These are phyloP conservation scores for Macadamia integrifolia DNA, from an alignment of 164 flowering plant genomes.

Conservation along the genomic window DNA sequence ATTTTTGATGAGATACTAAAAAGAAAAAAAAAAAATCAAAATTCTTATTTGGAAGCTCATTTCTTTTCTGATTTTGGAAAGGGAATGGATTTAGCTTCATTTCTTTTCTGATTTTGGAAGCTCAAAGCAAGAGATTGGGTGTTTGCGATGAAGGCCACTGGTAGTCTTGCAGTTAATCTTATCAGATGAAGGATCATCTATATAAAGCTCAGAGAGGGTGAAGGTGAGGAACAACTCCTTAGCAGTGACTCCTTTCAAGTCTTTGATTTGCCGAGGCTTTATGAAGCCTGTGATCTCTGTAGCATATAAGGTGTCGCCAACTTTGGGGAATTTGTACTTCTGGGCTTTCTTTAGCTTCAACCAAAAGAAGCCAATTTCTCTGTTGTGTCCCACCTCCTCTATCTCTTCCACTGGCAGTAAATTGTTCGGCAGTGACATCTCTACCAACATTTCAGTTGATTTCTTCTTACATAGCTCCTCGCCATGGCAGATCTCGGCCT, in stretches of 20 bases:
- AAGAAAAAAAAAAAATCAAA: too few relatives aligned
- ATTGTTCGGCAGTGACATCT: slow-evolving; percentile 41
- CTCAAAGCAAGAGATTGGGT: slow-evolving; percentile 57
- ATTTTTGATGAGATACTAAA: too few relatives aligned
- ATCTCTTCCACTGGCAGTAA: slow-evolving; percentile 47
- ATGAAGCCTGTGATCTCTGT: slow-evolving; percentile 55
- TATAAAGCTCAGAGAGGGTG: slow-evolving; percentile 37
- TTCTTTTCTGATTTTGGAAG: neutral
- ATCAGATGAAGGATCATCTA: slow-evolving; percentile 17
- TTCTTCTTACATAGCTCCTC: slow-evolving; percentile 39
- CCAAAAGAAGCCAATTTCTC: slow-evolving; percentile 38
- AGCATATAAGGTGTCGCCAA: slow-evolving; percentile 42
- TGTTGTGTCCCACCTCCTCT: slow-evolving; percentile 42
- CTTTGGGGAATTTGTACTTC: slow-evolving; percentile 31
- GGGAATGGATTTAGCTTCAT: too few relatives aligned
- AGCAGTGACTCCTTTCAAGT: slow-evolving; percentile 56
- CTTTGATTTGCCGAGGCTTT: slow-evolving; percentile 41
- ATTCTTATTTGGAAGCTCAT: too few relatives aligned
- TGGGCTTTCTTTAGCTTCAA: too few relatives aligned
- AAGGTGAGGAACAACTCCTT: slow-evolving; percentile 37
- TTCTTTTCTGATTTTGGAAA: too few relatives aligned
- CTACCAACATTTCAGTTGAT: slow-evolving; percentile 30
- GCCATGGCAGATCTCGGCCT: slow-evolving; percentile 46
- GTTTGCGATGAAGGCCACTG: slow-evolving; percentile 37
- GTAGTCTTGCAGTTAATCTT: slow-evolving; percentile 26